Evolutionary conservation across 2,329 filamentous ascomycete genomes (phyloP).

Genomic region (Aurifilum marmelostoma): DNA sequence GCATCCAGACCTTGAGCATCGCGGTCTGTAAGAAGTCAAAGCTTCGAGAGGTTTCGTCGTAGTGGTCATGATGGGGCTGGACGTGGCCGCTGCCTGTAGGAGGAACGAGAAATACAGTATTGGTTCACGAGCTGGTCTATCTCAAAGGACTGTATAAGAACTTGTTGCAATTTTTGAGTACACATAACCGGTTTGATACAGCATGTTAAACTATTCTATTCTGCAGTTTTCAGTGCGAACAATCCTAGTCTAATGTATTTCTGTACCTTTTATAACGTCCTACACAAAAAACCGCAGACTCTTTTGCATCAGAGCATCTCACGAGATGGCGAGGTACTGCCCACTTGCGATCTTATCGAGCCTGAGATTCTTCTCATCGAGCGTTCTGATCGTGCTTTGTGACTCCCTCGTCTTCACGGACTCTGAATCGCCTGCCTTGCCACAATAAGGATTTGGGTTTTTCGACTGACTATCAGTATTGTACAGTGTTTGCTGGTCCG

Average conservation of each 20-base stretch:
- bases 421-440: not conserved
- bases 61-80: too few relatives aligned
- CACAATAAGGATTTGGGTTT: not conserved
- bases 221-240: not conserved
- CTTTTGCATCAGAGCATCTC: not conserved
- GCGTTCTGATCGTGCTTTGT: constrained; percentile 1
- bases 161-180: not conserved
- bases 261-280: too few relatives aligned
- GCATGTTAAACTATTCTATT: not conserved
- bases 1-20: constrained; percentile 52
- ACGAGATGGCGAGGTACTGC: constrained; percentile 3
- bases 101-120: not conserved
- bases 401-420: not conserved
- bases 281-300: too few relatives aligned
- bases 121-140: not conserved
- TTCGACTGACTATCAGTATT: not conserved
- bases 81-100: too few relatives aligned
- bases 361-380: not conserved
- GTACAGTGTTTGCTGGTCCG: constrained; percentile 1
- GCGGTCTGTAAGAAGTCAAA: constrained; percentile 53
- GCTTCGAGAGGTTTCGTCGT: constrained; percentile 30
- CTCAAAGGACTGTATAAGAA: not conserved
- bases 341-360: not conserved
- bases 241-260: not conserved
- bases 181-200: not conserved